Evolutionary conservation across 495 filamentous ascomycete species (phyloP), one percentile per base, ranked within the genome.

Genomic region (Alectoria sarmentosa): DNA sequence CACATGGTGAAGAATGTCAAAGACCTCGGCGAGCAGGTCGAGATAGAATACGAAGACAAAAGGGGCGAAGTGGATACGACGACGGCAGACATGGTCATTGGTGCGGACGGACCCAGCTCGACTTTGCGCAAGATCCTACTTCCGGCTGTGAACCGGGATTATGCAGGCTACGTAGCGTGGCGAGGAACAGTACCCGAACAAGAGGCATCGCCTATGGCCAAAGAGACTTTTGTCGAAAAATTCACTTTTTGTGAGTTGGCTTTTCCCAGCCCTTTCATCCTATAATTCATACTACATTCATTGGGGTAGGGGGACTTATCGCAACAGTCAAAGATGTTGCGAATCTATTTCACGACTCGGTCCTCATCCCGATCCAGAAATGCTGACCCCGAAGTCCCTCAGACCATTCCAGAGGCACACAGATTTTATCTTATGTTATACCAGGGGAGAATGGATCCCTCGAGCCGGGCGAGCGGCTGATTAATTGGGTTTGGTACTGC

Each of bases 401-500:
- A n/a, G n/a, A 75, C 69, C 76, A 78, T 65, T 69, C 71, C 23
- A 69, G 70, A 14, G 74, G 75, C n/a, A 69, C 77, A 17, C 76
- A 82, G 64, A 78, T 79, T 64, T 72, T 79, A 15, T 77, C 77
- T 21, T 85, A 86, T 66, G 73, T 80, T 5, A 58, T 58, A 9
- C 54, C 82, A 0, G 83, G 81, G 2, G 64, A 73, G 21, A 71
- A 82, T 58, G 80, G 82, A 10, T 75, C 75, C 7, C 73, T 81
- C 13, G 72, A 79, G 48, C 73, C 73, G 0, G 82, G 78, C 17
- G 61, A 79, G 19, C 76, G 82, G 3, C 75, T 81, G 11, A 74
- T 83, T 49, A 86, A 85, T 67, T 82, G 78, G 64, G 83, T 85
- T 56, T 86, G 81, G 73, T 86, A 85, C 68, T 74, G 73, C 61